phyloP scores from a whole-genome alignment of 352 stramenopile species.

The Phytophthora idaei region DNA sequence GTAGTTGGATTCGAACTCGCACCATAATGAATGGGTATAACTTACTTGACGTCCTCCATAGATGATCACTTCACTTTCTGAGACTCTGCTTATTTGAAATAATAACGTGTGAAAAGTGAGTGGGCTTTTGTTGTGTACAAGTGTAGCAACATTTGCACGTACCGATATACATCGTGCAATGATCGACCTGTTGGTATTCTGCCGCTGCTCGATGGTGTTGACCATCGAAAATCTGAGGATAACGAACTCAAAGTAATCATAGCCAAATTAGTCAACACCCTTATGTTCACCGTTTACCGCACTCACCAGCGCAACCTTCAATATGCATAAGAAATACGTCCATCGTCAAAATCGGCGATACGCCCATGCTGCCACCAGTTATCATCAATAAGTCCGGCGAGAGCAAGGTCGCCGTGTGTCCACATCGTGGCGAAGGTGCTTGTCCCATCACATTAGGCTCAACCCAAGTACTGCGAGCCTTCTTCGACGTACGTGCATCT shows the following conservation, averaged over 20 bases:
- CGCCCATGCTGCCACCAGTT: constrained; percentile 68
- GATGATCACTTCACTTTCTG: constrained; percentile 51
- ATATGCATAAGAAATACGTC: constrained; percentile 54
- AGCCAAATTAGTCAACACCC: not conserved
- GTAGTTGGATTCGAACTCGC: not conserved
- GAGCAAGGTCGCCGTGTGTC: constrained; percentile 54
- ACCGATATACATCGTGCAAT: constrained; percentile 65
- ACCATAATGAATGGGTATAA: not conserved
- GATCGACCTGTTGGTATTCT: constrained; percentile 48
- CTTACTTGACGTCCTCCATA: constrained; percentile 73
- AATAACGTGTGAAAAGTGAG: not conserved
- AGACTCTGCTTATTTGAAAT: constrained; percentile 33
- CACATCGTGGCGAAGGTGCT: constrained; percentile 50
- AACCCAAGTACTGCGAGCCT: constrained; percentile 49
- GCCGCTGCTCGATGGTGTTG: constrained; percentile 34
- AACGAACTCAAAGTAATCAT: not conserved
- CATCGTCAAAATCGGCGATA: constrained; percentile 49
- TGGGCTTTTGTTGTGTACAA: not conserved
- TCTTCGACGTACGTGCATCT: constrained; percentile 12
- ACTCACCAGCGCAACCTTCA: constrained; percentile 39
- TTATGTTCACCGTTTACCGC: not conserved
- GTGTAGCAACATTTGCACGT: not conserved
- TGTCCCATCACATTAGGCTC: constrained; percentile 33
- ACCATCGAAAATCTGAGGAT: constrained; percentile 59
- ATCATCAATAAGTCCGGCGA: constrained; percentile 51